Evolutionary conservation across 1,284 basidiomycete genomes (phyloP).

Genomic region (Athelia psychrophila): DNA sequence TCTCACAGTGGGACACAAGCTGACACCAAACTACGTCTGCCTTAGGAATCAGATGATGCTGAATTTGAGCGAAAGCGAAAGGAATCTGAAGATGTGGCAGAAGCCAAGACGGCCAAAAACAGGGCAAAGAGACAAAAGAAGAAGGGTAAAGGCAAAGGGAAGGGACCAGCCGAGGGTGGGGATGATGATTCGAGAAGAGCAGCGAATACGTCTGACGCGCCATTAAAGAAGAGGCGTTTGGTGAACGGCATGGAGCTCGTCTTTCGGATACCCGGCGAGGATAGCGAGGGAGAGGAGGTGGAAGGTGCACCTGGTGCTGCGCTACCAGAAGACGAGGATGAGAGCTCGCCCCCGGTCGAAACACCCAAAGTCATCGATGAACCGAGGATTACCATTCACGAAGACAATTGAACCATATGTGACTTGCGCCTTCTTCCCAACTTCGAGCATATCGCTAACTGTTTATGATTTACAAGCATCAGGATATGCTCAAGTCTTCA

Average conservation of each 20-base stretch:
- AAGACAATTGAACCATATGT: slow-evolving; percentile 37
- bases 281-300: slow-evolving; percentile 23
- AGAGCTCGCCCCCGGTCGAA: slow-evolving; percentile 11
- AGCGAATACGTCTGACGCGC: slow-evolving; percentile 20
- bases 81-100: slow-evolving; percentile 62
- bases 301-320: slow-evolving; percentile 5
- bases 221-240: slow-evolving; percentile 46
- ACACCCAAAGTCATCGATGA: slow-evolving; percentile 25
- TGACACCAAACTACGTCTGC: slow-evolving; percentile 5
- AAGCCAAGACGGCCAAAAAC: slow-evolving; percentile 91
- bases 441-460: no score
- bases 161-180: slow-evolving; percentile 21
- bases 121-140: slow-evolving; percentile 88
- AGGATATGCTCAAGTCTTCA: no score
- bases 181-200: not conserved
- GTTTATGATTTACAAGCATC: no score
- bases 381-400: slow-evolving; percentile 46
- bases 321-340: slow-evolving; percentile 5
- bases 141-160: slow-evolving; percentile 64
- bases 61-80: slow-evolving; percentile 70
- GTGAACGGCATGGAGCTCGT: slow-evolving; percentile 36
- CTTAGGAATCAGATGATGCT: slow-evolving; percentile 59
- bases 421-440: no score
- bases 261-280: slow-evolving; percentile 37
- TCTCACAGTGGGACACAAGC: not conserved